Evolutionary conservation across 2,329 filamentous ascomycete genomes (phyloP), one percentile per base, ranked within the genome.

Genomic region (Pyrenochaeta sp.): DNA sequence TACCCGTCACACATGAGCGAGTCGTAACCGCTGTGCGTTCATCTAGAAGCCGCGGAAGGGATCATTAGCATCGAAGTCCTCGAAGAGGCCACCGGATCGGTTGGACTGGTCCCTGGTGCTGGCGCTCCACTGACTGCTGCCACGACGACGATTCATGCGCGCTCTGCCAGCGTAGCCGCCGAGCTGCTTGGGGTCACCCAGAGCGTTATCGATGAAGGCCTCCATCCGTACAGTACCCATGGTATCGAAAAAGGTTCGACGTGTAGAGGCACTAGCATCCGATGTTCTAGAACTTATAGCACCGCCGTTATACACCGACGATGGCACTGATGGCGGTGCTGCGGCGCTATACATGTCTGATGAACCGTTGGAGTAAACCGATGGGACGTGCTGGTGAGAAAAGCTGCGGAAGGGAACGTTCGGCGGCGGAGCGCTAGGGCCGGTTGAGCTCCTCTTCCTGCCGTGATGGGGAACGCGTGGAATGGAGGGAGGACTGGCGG

Each of bases 211-310:
- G 66, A 99, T 96, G 76, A 98, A 99, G 0, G 95, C 95, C 77
- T 98, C 94, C 94, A 99, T 98, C 28, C 95, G 88, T 46, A 98
- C 88, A 1, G 93, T 98, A 1, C 93, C 93, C 56, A 96, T 75
- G 27, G 91, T 91, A 68, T 96, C 93, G 72, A 95, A 95, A 80
- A 95, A 93, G 75, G 86, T 85, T 55, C 77, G 50, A 72, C 80
- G 62, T 62, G 86, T 73, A 2, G 80, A 80, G 1, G 77, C 81
- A 63, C 82, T 84, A 10, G 81, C 79, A 55, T 83, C 83, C 0
- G 82, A 84, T 1, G 80, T 86, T 67, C 76, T 86, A 79, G 72
- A 77, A 58, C 78, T 88, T 77, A 80, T 72, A 15, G 73, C 66
- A 37, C 70, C 73, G 37, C 72, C 74, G 24, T 70, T 83, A 62